Percentiles rank a stretch among this genome's conserved stretches.
phyloP scores from a whole-genome alignment of 78 protist genomes.

The Guillardia theta region DNA sequence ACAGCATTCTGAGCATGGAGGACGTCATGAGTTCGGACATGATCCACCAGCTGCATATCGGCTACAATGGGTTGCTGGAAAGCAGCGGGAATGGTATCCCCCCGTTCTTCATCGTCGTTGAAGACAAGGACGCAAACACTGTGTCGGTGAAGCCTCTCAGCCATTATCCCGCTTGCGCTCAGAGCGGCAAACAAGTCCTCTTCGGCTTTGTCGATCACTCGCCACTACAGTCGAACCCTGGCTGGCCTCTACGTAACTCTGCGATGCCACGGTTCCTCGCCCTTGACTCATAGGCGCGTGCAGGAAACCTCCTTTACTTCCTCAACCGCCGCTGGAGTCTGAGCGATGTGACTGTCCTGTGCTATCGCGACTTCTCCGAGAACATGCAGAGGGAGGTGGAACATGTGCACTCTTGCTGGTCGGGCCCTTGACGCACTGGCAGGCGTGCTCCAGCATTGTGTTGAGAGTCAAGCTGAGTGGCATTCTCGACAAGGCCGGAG shows the following conservation, averaged over 20 bases:
- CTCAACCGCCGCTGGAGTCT: neutral
- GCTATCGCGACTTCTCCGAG: neutral
- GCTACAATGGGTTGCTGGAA: neutral
- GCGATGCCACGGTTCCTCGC: constrained; percentile 37
- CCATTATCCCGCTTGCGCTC: neutral
- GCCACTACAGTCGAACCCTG: constrained; percentile 59
- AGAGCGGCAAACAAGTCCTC: neutral
- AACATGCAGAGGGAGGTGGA: neutral
- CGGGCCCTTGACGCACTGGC: neutral
- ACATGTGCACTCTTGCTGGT: neutral
- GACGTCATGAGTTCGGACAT: neutral
- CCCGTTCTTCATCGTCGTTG: neutral
- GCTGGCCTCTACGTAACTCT: constrained; percentile 85
- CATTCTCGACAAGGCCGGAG: neutral
- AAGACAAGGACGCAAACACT: neutral
- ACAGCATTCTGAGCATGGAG: neutral
- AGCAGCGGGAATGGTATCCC: neutral
- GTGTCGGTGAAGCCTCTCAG: neutral
- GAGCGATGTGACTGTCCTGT: neutral
- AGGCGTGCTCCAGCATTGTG: neutral
- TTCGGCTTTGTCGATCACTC: constrained; percentile 74
- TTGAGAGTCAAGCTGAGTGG: neutral
- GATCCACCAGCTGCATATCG: neutral
- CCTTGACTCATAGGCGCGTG: neutral
- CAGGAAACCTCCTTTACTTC: neutral